phyloP scores from a whole-genome alignment of 1,139 yeast genomes.

The Wickerhamiella pararugosa region DNA sequence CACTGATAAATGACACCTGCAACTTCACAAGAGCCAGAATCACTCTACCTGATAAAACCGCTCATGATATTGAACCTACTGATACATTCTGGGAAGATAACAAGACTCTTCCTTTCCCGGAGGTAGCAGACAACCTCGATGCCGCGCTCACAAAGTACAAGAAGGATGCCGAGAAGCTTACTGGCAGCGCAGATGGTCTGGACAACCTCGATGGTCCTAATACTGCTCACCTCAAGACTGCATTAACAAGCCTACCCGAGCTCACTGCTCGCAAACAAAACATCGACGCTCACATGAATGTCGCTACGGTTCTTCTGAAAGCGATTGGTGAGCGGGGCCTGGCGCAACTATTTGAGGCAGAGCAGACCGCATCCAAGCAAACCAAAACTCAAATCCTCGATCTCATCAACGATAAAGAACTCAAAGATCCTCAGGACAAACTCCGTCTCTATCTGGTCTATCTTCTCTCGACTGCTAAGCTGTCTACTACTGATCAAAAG shows the following conservation, averaged over 20 bases:
- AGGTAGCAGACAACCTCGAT: slow-evolving; percentile 93
- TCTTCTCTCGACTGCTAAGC: slow-evolving; percentile 33
- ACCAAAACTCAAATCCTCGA: slow-evolving; percentile 34
- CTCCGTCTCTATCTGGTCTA: slow-evolving; percentile 71
- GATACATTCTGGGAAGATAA: slow-evolving; percentile 87
- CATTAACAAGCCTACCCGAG: slow-evolving; percentile 85
- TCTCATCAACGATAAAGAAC: slow-evolving; percentile 27
- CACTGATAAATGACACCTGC: slow-evolving; percentile 89
- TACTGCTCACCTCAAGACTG: slow-evolving; percentile 63
- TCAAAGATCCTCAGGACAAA: slow-evolving; percentile 54
- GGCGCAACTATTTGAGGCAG: slow-evolving; percentile 86
- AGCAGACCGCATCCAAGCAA: slow-evolving; percentile 39
- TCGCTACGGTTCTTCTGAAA: slow-evolving; percentile 67
- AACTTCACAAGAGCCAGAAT: slow-evolving; percentile 66
- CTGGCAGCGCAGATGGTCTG: slow-evolving; percentile 46
- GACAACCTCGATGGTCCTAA: slow-evolving; percentile 47
- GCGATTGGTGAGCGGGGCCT: slow-evolving; percentile 73
- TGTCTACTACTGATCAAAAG: slow-evolving; percentile 45
- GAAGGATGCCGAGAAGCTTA: slow-evolving; percentile 72
- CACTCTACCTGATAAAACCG: slow-evolving; percentile 34
- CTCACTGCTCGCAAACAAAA: slow-evolving; percentile 75
- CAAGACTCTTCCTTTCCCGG: slow-evolving; percentile 86
- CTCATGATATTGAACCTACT: slow-evolving; percentile 75
- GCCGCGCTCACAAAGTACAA: slow-evolving; percentile 66
- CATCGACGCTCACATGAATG: slow-evolving; percentile 95